Conservation (phyloP, 1,139 yeast genomes). For the Pichia kudriavzevii region DNA sequence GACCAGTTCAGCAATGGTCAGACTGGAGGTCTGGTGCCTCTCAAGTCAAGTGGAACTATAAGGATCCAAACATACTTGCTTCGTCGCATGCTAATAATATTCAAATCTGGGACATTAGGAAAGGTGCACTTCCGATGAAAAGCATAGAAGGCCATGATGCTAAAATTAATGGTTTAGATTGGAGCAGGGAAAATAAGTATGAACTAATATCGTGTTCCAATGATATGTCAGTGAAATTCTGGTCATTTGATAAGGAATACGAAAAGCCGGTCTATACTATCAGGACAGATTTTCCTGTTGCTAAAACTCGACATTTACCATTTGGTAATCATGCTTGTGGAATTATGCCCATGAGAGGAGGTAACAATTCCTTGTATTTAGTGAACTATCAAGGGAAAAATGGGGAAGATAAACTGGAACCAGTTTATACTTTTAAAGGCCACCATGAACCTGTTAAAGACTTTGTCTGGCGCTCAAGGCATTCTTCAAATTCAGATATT, state of each 20-base stretch:
- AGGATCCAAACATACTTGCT: conserved; percentile 69
- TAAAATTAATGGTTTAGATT: conserved; percentile 84
- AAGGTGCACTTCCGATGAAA: conserved; percentile 68
- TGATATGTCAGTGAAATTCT: conserved; percentile 77
- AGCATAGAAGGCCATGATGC: conserved; percentile 68
- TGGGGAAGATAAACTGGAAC: conserved; percentile 39
- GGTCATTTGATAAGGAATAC: conserved; percentile 52
- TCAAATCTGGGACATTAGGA: conserved; percentile 81
- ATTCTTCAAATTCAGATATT: conserved; percentile 34
- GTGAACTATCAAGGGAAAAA: conserved; percentile 42
- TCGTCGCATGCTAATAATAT: conserved; percentile 78
- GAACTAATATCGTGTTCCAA: conserved; percentile 75
- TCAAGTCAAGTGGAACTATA: conserved; percentile 88
- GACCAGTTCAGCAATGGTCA: conserved; percentile 72
- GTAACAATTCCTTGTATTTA: conserved; percentile 65
- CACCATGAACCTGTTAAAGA: conserved; percentile 82
- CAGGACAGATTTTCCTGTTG: conserved; percentile 72
- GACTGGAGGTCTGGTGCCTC: conserved; percentile 95
- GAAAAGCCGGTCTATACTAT: conserved; percentile 51
- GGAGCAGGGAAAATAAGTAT: conserved; percentile 51
- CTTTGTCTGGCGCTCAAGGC: conserved; percentile 74
- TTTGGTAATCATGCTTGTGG: conserved; percentile 84
- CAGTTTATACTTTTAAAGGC: conserved; percentile 64
- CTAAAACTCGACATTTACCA: conserved; percentile 82
- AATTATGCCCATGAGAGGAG: conserved; percentile 86